Base-by-base conservation (phyloP, 2,329 filamentous ascomycete genomes). In the Rhinocladiella similis region DNA sequence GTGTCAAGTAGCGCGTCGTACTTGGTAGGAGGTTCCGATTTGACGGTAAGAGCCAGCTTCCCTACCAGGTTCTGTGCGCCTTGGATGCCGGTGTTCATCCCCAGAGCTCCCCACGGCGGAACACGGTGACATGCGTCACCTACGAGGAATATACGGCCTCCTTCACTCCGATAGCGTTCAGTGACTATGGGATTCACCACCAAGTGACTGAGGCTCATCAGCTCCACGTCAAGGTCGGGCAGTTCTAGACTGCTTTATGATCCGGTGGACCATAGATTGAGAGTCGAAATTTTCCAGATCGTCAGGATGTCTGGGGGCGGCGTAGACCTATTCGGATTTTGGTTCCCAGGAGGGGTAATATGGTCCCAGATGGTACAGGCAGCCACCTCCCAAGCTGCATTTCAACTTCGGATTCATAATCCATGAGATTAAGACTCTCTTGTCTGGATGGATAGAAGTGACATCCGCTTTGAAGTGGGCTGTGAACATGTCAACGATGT, bases 61-160 rank as follows among this genome's bases (percentile, higher is more conserved):
- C 62, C 63, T 6, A 54, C 41, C 5, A 64, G 47, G 47, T 64
- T 64, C 33, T 53, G 20, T 12, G 59, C 60, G 33, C 63, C 62
- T 47, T 61, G 53, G 13, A 64, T 47, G 20, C 62, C 61, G 18
- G 59, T 59, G 45, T 63, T 64, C 46, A 63, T 61, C 3, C 71
- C 71, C 13, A 72, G 60, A 2, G 65, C 71, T 6, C 68, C 68
- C 62, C 63, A 68, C 0, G 71, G 70, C 7, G 70, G 69, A n/a
- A 69, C 65, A 12, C 56, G 62, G 56, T 73, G 72, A 0, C 69
- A 70, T 1, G 70, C 67, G 51, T 74, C 72, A 6, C 72, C 72
- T 6, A 66, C 64, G 7, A 73, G 62, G 52, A 74, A 71, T 9
- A 69, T 50, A 5, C 65, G 62, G 3, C 65, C 68, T 3, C 53